phyloP scores from a whole-genome alignment of 2,329 filamentous ascomycete genomes.

The Spiromastix sp. region DNA sequence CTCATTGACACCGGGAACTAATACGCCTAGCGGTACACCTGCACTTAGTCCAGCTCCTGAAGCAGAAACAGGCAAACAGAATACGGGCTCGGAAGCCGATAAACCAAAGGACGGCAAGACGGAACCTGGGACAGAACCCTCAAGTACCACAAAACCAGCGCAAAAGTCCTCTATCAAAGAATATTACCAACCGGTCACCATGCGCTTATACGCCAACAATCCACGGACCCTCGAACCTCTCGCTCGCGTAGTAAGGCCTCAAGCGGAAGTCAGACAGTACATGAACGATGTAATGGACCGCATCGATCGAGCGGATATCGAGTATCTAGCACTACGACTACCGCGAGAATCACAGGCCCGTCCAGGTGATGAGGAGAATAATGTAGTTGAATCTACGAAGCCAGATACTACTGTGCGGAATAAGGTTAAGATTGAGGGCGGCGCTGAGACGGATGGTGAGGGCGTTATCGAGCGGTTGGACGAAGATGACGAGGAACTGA shows the following conservation, averaged over 20 bases:
- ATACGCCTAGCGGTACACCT: constrained; percentile 14
- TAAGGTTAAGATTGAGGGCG: constrained; percentile 4
- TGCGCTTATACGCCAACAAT: constrained; percentile 44
- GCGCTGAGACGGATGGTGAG: neutral
- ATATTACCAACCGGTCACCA: constrained; percentile 45
- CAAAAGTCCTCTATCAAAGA: constrained; percentile 24
- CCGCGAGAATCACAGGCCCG: constrained; percentile 30
- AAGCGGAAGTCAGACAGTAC: constrained; percentile 42
- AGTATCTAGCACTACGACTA: constrained; percentile 46
- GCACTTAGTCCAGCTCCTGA: constrained; percentile 3
- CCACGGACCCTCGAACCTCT: constrained; percentile 45
- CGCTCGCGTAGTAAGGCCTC: constrained; percentile 44
- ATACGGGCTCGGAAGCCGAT: constrained; percentile 13
- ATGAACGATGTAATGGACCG: constrained; percentile 50
- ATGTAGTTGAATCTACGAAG: constrained; percentile 15
- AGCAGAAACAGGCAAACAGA: constrained; percentile 6
- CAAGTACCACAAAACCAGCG: constrained; percentile 6
- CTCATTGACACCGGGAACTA: constrained; percentile 10
- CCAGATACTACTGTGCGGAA: constrained; percentile 17
- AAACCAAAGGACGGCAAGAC: constrained; percentile 11
- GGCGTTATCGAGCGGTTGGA: constrained; percentile 16
- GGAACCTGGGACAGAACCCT: constrained; percentile 6
- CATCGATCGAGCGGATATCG: constrained; percentile 44
- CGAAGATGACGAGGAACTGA: constrained; percentile 25
- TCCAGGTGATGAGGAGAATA: constrained; percentile 18